Base-by-base conservation (phyloP, 108 stramenopile species). In the Fistulifera pelliculosa region DNA sequence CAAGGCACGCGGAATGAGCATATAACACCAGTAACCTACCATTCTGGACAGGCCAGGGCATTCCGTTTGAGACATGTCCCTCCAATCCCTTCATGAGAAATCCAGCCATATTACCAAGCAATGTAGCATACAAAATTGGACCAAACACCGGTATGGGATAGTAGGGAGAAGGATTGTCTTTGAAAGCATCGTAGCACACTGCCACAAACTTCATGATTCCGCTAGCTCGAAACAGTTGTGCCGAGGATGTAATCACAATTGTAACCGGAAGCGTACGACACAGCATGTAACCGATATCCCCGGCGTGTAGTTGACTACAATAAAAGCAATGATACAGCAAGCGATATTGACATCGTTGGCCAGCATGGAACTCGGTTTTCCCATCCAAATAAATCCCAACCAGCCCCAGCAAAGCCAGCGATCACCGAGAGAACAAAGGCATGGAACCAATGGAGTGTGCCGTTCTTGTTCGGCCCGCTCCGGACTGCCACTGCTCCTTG, bases 41-140 rank as follows among this genome's bases (percentile, higher is more conserved):
- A 72, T 82, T 77, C 45, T 82, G 80, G 47, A 78, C 68, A 21
- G 72, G 52, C 76, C 76, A 82, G 11, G 80, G 80, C 80, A 82
- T 82, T 0, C 80, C 76, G 13, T 65, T 66, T 27, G 56, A 51
- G 41, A 83, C 40, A 52, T 83, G 70, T 14, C 43, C 71, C 61
- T 83, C 60, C 47, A 83, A 74, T 24, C 81, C 80, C 11, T 58
- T 58, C 25, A 51, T 23, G 40, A 87, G 62, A 51, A 91, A 85
- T 0, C 79, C 79, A 27, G 83, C 81, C 81, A 87, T 80, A 45
- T 91, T 91, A 18, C 90, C 90, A 17, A 91, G 70, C 28, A 75
- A 35, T n/a, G 69, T 53, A 13, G 76, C 81, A 41, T 83, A 79
- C 41, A 83, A 31, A 57, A 91, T 84, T 4, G 90, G 90, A 19